Base-by-base conservation (phyloP, 23 red algal species). In the Pyropia haitanensis region DNA sequence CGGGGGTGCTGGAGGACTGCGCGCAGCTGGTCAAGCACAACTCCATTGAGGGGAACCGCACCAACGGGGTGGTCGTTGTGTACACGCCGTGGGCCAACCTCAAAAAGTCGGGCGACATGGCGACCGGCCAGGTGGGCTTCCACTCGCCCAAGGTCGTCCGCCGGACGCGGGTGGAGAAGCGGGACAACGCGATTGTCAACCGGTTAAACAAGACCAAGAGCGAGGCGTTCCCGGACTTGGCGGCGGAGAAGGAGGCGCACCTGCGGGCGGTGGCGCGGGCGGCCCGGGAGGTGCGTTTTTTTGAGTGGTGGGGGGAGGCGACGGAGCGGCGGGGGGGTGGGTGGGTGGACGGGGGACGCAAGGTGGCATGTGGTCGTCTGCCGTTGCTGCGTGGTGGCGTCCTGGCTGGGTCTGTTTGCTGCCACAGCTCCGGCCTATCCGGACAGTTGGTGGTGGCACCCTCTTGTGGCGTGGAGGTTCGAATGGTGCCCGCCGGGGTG, bases 41-140 rank as follows among this genome's bases (percentile, higher is more conserved):
- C 68, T 95, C 90, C 18, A 95, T 95, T 52, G 90, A 95, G 71
- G 90, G 90, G 21, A 95, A 87, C 61, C 86, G 80, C 34, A 78
- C 75, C 58, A 76, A 71, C 73, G 76, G 76, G 18, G 69, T 95
- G 18, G 65, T 29, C 0, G 61, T 95, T 60, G 90, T 95, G 25
- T 95, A 95, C 30, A 95, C 90, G 0, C 65, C 75, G 50, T 86
- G 73, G 73, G 39, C 24, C 14, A 95, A 95, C 80, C 51, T 95
- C 9, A 87, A 88, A 24, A 95, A 95, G 70, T 87, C 90, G 12
- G 90, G 90, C 58, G 81, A 87, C 61, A 95, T 95, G 90, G 90
- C 68, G 27, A 71, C 86, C 8, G 90, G 90, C 28, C 90, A 95
- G 56, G 90, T 95, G 44, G 79, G 90, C 50, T 95, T 95, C 56